These are phyloP conservation scores for Nicotiana noctiflora DNA, from an alignment of 257 asterid species.

Conservation along the genomic window DNA sequence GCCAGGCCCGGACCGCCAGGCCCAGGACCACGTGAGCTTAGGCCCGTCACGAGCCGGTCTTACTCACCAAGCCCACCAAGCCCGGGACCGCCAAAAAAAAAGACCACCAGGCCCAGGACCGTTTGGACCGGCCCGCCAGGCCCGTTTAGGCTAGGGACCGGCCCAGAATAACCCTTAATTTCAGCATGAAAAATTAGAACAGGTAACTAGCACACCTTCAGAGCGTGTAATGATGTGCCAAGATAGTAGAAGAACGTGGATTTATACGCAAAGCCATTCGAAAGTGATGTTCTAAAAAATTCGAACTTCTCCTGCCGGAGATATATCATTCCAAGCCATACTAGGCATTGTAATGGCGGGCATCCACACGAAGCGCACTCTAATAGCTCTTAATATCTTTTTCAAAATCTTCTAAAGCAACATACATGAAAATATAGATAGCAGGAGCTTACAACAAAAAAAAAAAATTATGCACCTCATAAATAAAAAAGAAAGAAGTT, in stretches of 20 bases:
- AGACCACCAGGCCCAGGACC: too few species aligned
- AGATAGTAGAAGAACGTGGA: constrained; percentile 81
- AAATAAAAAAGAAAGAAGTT: background rate
- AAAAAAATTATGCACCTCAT: constrained; percentile 4
- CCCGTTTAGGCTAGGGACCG: too few species aligned
- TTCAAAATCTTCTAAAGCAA: constrained; percentile 89
- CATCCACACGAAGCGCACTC: constrained; percentile 72
- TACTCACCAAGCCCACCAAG: too few species aligned
- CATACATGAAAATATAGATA: constrained; percentile 44
- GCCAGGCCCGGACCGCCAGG: too few species aligned
- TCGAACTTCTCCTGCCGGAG: constrained; percentile 88
- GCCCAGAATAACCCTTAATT: too few species aligned
- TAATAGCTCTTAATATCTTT: constrained; percentile 79
- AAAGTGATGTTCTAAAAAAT: constrained; percentile 86
- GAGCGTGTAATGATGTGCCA: constrained; percentile 74
- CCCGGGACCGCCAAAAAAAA: too few species aligned
- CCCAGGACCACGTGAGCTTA: too few species aligned
- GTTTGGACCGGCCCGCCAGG: too few species aligned
- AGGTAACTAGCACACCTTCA: constrained; percentile 48
- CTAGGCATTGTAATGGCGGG: constrained; percentile 97
- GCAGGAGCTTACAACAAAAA: background rate
- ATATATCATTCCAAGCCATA: constrained; percentile 93
- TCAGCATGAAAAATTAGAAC: constrained; percentile 6
- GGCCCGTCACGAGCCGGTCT: too few species aligned
- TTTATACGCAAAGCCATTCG: constrained; percentile 83